Percentiles rank a stretch among this genome's conserved stretches.
Conservation (phyloP, 2,329 filamentous ascomycete genomes). For the Berkeleyomyces rouxiae region DNA sequence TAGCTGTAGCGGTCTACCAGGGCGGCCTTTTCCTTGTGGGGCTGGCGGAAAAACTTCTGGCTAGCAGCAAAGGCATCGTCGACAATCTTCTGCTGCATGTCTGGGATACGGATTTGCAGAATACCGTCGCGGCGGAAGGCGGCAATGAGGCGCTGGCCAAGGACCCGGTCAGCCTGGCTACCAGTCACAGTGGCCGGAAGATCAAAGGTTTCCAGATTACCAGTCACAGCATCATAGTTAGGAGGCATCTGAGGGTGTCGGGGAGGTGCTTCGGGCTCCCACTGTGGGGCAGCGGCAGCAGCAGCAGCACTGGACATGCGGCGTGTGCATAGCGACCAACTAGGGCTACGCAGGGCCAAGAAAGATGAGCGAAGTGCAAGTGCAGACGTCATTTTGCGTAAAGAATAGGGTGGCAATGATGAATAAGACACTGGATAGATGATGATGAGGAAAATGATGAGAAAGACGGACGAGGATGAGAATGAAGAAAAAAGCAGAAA, state of each 20-base stretch:
- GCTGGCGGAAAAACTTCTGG: conserved; percentile 24
- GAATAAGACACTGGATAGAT: background rate
- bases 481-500: background rate
- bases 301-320: background rate
- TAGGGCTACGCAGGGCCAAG: background rate
- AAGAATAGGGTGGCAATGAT: background rate
- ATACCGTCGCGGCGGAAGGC: conserved; percentile 31
- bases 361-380: background rate
- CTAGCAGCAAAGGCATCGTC: conserved; percentile 23
- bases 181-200: conserved; percentile 24
- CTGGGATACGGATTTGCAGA: conserved; percentile 27
- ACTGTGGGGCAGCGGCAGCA: background rate
- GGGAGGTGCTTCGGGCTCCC: background rate
- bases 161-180: conserved; percentile 20
- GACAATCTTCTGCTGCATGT: conserved; percentile 22
- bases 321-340: background rate
- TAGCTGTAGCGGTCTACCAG: conserved; percentile 31
- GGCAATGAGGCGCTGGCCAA: conserved; percentile 26
- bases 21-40: conserved; percentile 23
- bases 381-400: background rate
- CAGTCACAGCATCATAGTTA: background rate
- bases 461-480: background rate
- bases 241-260: conserved; percentile 11
- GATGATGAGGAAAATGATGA: background rate
- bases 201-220: conserved; percentile 25